Percentiles rank a stretch among this genome's conserved stretches.
Evolutionary conservation across 495 filamentous ascomycete genomes (phyloP).

Genomic region (Zalerion maritima): DNA sequence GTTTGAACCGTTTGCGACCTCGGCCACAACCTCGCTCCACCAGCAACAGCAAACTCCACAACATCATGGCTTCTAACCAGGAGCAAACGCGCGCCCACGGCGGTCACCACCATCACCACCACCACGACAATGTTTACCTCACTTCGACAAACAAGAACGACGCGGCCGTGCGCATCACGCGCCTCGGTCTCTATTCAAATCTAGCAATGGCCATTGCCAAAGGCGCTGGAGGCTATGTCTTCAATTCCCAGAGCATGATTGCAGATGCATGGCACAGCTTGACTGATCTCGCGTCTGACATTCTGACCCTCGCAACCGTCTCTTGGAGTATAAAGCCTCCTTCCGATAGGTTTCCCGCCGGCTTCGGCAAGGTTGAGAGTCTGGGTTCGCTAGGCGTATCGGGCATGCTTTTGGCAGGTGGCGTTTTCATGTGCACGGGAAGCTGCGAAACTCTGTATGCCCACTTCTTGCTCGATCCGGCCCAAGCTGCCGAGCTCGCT

Average conservation of each 20-base stretch:
- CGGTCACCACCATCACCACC: constrained; percentile 51
- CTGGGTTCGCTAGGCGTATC: constrained; percentile 87
- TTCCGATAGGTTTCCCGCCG: constrained; percentile 65
- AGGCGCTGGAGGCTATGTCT: constrained; percentile 78
- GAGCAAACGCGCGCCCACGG: constrained; percentile 33
- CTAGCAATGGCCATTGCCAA: constrained; percentile 88
- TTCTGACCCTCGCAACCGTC: constrained; percentile 85
- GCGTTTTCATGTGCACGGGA: constrained; percentile 77
- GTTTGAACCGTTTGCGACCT: no score
- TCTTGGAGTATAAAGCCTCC: constrained; percentile 79
- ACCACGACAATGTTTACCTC: constrained; percentile 80
- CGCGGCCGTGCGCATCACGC: constrained; percentile 86
- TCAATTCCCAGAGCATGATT: constrained; percentile 85
- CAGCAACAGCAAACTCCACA: not conserved
- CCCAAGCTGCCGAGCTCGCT: constrained; percentile 40
- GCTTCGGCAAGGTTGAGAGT: constrained; percentile 96
- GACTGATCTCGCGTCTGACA: constrained; percentile 86
- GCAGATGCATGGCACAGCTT: constrained; percentile 92
- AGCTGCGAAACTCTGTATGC: constrained; percentile 59
- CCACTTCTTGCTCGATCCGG: constrained; percentile 62
- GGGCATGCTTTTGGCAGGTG: constrained; percentile 72
- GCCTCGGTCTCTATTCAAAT: constrained; percentile 83
- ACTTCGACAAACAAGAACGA: constrained; percentile 80
- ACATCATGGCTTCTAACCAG: constrained; percentile 17
- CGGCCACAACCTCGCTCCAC: not conserved